Evolutionary conservation across 208 protist species (phyloP).

Genomic region (Acanthamoeba rhysodes): DNA sequence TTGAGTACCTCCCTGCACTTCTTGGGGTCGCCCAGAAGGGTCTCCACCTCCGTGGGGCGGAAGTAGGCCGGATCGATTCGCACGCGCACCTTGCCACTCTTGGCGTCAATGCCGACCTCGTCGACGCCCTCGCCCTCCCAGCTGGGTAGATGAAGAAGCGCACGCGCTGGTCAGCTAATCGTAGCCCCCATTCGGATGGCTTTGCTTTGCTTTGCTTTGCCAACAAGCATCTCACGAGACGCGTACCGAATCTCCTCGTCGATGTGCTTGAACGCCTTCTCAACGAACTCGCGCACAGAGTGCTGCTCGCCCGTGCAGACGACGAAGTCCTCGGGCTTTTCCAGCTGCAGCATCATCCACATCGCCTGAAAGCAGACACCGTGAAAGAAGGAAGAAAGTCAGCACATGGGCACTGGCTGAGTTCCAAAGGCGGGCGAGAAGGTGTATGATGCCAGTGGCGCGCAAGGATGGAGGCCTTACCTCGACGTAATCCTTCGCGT

Average conservation of each 20-base stretch:
- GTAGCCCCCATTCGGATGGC: background rate
- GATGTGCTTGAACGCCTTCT: conserved; percentile 90
- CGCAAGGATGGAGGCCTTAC: conserved; percentile 3
- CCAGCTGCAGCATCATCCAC: conserved; percentile 97
- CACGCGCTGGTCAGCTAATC: background rate
- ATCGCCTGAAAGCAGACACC: conserved; percentile 88
- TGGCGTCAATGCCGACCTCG: conserved; percentile 92
- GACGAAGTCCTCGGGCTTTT: conserved; percentile 94
- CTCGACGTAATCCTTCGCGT: conserved; percentile 95
- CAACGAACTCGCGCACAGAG: conserved; percentile 94
- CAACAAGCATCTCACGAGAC: background rate
- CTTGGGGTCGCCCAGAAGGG: conserved; percentile 94
- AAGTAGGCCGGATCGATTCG: conserved; percentile 93
- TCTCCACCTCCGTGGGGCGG: conserved; percentile 97
- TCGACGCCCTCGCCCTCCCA: conserved; percentile 93
- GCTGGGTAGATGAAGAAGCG: background rate
- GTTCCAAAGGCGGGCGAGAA: too few relatives aligned
- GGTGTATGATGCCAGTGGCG: too few relatives aligned
- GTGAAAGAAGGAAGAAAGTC: too few relatives aligned
- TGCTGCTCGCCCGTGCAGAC: conserved; percentile 95
- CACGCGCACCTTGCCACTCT: conserved; percentile 85
- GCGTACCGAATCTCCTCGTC: conserved; percentile 87
- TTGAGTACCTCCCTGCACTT: conserved; percentile 95
- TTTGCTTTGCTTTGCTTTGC: too few relatives aligned
- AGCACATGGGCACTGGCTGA: too few relatives aligned